A percentile compares a stretch with the other conserved stretches of the same genome.
Evolutionary conservation across 768 basidiomycete species (phyloP).

Genomic region (Serendipita sp.): DNA sequence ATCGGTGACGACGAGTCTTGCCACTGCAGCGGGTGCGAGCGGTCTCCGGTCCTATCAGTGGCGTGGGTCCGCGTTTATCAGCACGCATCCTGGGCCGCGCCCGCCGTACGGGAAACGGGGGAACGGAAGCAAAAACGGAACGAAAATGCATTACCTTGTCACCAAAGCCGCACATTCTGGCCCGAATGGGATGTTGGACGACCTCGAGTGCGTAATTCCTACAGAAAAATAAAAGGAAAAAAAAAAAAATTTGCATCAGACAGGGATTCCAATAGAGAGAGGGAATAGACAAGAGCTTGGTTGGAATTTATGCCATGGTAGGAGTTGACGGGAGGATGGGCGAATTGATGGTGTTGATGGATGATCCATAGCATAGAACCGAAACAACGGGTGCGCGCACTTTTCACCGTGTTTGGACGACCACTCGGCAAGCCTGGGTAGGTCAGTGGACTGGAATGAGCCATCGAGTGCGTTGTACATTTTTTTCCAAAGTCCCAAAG

Average conservation of each 20-base stretch:
- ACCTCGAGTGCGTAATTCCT: slow-evolving; percentile 76
- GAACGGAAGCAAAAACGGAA: slow-evolving; percentile 10
- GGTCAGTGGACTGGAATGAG: neutral
- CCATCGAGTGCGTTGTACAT: slow-evolving; percentile 3
- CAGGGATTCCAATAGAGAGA: neutral
- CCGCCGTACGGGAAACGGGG: slow-evolving; percentile 8
- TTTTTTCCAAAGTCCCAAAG: neutral
- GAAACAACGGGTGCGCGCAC: slow-evolving; percentile 7
- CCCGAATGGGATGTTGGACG: slow-evolving; percentile 75
- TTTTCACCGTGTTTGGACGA: slow-evolving; percentile 3
- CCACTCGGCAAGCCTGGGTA: neutral
- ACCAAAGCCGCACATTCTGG: slow-evolving; percentile 92
- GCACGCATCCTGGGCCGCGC: slow-evolving; percentile 12
- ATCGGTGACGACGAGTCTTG: slow-evolving; percentile 60
- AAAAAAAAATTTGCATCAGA: slow-evolving; percentile 1
- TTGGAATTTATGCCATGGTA: too few species aligned
- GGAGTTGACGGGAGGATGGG: neutral
- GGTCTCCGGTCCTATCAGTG: slow-evolving; percentile 69
- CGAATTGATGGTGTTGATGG: neutral
- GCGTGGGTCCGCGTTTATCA: slow-evolving; percentile 8
- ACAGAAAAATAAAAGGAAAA: neutral
- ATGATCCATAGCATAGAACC: neutral
- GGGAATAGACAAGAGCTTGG: too few species aligned
- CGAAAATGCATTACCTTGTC: slow-evolving; percentile 52
- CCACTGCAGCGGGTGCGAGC: slow-evolving; percentile 78